phyloP scores from a whole-genome alignment of 2,329 filamentous ascomycete species.

The Xylaria sp. region DNA sequence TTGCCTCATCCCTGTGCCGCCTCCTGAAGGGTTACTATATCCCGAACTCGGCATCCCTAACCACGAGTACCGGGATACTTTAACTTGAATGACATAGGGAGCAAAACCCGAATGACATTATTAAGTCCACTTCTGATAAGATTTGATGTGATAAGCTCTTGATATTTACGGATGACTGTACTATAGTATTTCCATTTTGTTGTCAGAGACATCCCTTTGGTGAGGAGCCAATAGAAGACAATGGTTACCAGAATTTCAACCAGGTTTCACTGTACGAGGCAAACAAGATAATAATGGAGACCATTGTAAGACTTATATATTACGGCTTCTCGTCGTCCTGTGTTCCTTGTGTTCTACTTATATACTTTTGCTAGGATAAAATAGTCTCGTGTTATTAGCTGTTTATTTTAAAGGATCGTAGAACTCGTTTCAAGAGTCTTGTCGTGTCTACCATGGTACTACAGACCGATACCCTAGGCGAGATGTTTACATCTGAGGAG shows the following conservation, averaged over 20 bases:
- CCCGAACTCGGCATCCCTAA: not conserved
- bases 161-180: too few relatives aligned
- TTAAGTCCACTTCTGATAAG: too few relatives aligned
- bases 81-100: not conserved
- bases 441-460: not conserved
- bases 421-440: too few relatives aligned
- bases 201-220: not conserved
- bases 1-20: not conserved
- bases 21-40: not conserved
- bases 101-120: not conserved
- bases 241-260: too few relatives aligned
- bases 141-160: too few relatives aligned
- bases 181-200: not conserved
- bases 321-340: not conserved
- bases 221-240: not conserved
- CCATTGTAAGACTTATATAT: not conserved
- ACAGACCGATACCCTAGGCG: conserved; percentile 9
- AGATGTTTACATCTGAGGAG: conserved; percentile 19
- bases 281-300: not conserved
- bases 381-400: not conserved
- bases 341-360: not conserved
- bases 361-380: not conserved
- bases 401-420: not conserved
- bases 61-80: not conserved
- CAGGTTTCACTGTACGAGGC: not conserved